phyloP scores from a whole-genome alignment of 345 rosid species.

The rapeseed (Brassica napus) region Da-Ae NC_063443.1:5214001-5214500 shows the following conservation, averaged over 20 bases:
- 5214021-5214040: constrained; percentile 35
- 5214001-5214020: constrained; percentile 44
- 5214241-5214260: not conserved
- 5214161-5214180: constrained; percentile 43
- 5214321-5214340: constrained; percentile 36
- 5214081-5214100: constrained; percentile 37
- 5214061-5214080: constrained; percentile 40
- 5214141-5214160: constrained; percentile 39
- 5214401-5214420: constrained; percentile 37
- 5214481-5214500: constrained; percentile 37
- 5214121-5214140: constrained; percentile 38
- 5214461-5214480: constrained; percentile 33
- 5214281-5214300: constrained; percentile 40
- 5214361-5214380: constrained; percentile 35
- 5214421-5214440: constrained; percentile 34
- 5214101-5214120: constrained; percentile 38
- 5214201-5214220: constrained; percentile 26
- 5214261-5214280: constrained; percentile 35
- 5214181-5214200: constrained; percentile 41
- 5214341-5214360: constrained; percentile 39
- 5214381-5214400: constrained; percentile 37
- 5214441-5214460: constrained; percentile 42
- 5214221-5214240: not conserved
- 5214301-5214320: constrained; percentile 40
- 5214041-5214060: constrained; percentile 35